phyloP scores from a whole-genome alignment of 176 grass and related monocot genomes.

The Avena eriantha region DNA sequence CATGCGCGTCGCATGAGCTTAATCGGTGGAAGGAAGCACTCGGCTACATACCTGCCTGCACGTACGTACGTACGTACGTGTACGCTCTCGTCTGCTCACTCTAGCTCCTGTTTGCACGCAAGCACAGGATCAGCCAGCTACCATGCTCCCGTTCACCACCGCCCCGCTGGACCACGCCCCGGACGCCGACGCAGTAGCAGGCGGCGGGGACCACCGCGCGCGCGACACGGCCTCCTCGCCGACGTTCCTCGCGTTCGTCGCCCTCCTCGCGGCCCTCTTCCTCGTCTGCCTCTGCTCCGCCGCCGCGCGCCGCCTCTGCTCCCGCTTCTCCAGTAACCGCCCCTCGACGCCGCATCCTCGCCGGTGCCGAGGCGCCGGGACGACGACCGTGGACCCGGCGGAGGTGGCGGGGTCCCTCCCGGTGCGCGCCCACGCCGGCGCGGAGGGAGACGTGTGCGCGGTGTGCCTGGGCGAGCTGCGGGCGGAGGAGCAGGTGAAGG shows the following conservation, averaged over 20 bases:
- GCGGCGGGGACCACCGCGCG: background rate
- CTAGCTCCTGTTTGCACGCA: no score
- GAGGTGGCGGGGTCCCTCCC: conserved; percentile 10
- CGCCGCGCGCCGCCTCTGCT: conserved; percentile 9
- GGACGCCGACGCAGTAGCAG: background rate
- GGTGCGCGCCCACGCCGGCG: background rate
- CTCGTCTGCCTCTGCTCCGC: conserved; percentile 5
- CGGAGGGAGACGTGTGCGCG: conserved; percentile 21
- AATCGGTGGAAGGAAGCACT: no score
- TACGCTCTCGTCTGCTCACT: background rate
- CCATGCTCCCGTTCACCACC: background rate
- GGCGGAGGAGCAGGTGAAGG: conserved; percentile 33
- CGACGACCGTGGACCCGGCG: background rate
- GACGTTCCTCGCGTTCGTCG: background rate
- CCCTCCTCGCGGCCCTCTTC: background rate
- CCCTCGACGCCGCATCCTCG: background rate
- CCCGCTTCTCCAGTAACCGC: background rate
- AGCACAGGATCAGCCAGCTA: background rate
- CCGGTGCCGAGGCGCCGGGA: background rate
- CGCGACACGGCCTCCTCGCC: background rate
- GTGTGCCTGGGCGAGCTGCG: conserved; percentile 56
- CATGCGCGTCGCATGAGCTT: no score
- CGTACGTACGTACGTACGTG: no score
- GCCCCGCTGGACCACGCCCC: background rate
- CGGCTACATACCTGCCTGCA: no score